These are phyloP conservation scores for Kwoniella sp. DNA, from an alignment of 768 basidiomycete genomes.

Conservation along the genomic window DNA sequence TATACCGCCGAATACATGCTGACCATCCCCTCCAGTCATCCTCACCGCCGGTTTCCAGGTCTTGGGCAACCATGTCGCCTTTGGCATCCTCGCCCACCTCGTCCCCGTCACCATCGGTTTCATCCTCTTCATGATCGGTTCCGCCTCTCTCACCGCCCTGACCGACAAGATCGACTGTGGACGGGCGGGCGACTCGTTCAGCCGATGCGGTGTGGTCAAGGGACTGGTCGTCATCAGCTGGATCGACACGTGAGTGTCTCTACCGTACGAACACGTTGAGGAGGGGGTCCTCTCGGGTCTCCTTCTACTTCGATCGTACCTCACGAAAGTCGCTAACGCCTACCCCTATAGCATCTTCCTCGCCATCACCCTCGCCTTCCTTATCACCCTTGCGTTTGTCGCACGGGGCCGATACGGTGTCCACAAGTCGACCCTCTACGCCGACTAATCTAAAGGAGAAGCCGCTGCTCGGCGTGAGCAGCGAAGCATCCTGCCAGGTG, in stretches of 20 bases:
- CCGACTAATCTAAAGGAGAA: slow-evolving; percentile 30
- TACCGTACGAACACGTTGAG: too few relatives aligned
- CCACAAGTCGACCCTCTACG: slow-evolving; percentile 32
- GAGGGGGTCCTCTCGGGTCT: too few relatives aligned
- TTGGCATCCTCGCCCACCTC: slow-evolving; percentile 48
- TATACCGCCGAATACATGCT: neutral
- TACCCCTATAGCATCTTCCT: slow-evolving; percentile 46
- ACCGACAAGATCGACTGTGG: slow-evolving; percentile 46
- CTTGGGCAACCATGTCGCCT: slow-evolving; percentile 30
- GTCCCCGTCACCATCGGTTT: slow-evolving; percentile 48
- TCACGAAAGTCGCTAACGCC: too few relatives aligned
- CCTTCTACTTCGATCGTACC: too few relatives aligned
- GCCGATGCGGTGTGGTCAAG: slow-evolving; percentile 47
- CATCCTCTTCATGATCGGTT: slow-evolving; percentile 49
- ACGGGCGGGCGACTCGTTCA: slow-evolving; percentile 25
- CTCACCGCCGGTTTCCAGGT: slow-evolving; percentile 45
- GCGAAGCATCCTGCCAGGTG: too few relatives aligned
- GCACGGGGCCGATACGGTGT: slow-evolving; percentile 39
- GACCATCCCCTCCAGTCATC: slow-evolving; percentile 29
- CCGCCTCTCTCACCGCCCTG: slow-evolving; percentile 45
- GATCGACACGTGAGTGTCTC: slow-evolving; percentile 47
- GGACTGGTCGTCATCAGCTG: slow-evolving; percentile 48
- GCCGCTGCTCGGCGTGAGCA: too few relatives aligned
- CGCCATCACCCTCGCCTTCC: slow-evolving; percentile 40
- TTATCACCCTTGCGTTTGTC: slow-evolving; percentile 36